Evolutionary conservation across 805 yeast genomes (phyloP).

Genomic region (Schizosaccharomyces osmophilus): DNA sequence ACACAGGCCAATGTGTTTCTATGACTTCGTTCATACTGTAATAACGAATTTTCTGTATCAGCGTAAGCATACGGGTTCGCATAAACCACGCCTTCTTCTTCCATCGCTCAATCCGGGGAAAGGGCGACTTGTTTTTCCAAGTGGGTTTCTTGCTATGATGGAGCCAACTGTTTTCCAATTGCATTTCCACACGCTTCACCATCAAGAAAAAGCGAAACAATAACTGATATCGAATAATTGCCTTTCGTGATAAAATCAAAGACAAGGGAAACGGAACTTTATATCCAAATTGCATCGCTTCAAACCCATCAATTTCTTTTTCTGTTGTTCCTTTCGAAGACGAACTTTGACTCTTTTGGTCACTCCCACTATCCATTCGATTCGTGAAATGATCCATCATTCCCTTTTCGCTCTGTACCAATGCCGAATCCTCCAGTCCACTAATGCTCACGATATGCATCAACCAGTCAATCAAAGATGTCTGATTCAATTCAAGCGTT

Average conservation of each 20-base stretch:
- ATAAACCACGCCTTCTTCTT: constrained; percentile 13
- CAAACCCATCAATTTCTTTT: constrained; percentile 11
- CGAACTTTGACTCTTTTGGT: background rate
- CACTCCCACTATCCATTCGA: background rate
- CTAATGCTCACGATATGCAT: constrained; percentile 14
- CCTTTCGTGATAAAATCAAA: constrained; percentile 43
- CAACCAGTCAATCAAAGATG: constrained; percentile 15
- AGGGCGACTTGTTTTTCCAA: constrained; percentile 33
- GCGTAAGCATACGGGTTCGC: constrained; percentile 27
- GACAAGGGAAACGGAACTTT: constrained; percentile 67
- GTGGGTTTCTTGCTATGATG: constrained; percentile 38
- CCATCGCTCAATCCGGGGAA: constrained; percentile 8
- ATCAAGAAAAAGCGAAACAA: constrained; percentile 46
- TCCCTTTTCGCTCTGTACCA: background rate
- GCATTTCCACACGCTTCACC: constrained; percentile 35
- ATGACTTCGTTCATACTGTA: constrained; percentile 37
- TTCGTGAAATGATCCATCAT: background rate
- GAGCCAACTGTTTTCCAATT: constrained; percentile 44
- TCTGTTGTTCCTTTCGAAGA: constrained; percentile 1
- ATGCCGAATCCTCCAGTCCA: constrained; percentile 14
- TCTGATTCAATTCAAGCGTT: constrained; percentile 13
- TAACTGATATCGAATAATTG: constrained; percentile 53
- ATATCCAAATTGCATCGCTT: constrained; percentile 18
- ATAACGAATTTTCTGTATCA: constrained; percentile 28
- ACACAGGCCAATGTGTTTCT: constrained; percentile 26